Evolutionary conservation across 1,284 basidiomycete genomes (phyloP).

Genomic region (Pulchroboletus neoregius): DNA sequence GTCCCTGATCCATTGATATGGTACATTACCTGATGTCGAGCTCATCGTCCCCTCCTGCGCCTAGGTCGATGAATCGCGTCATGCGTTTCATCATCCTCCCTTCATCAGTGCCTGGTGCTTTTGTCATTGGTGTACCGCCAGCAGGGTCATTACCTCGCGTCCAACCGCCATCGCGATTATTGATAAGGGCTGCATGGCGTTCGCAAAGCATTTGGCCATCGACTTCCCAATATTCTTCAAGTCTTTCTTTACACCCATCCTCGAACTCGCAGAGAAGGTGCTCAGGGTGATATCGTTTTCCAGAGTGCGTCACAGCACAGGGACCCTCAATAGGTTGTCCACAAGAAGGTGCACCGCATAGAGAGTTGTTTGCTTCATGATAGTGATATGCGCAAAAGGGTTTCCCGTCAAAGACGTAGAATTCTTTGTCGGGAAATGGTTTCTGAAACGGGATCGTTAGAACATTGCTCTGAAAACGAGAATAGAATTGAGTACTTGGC

Average conservation of each 20-base stretch:
- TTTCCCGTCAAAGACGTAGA: conserved; percentile 84
- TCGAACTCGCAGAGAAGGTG: conserved; percentile 71
- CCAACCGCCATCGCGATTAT: conserved; percentile 15
- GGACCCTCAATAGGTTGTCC: conserved; percentile 87
- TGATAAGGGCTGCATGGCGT: conserved; percentile 50
- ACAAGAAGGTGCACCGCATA: conserved; percentile 76
- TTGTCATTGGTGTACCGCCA: conserved; percentile 23
- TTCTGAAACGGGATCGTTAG: conserved; percentile 42
- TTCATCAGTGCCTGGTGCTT: conserved; percentile 33
- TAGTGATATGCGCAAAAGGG: conserved; percentile 89
- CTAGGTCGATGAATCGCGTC: conserved; percentile 62
- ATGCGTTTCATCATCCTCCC: conserved; percentile 56
- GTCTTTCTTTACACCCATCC: conserved; percentile 53
- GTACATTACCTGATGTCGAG: conserved; percentile 34
- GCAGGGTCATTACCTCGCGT: conserved; percentile 17
- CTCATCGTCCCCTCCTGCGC: conserved; percentile 26
- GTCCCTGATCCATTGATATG: conserved; percentile 19
- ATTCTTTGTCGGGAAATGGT: conserved; percentile 84
- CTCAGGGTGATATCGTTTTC: conserved; percentile 79
- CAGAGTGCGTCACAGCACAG: conserved; percentile 77
- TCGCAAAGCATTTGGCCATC: conserved; percentile 81
- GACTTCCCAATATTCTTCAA: conserved; percentile 84
- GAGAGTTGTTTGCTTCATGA: conserved; percentile 82
- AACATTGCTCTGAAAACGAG: conserved; percentile 3
- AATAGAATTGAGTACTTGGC: conserved; percentile 51